phyloP scores from a whole-genome alignment of 441 rosid genomes.

The Eruca vesicaria region DNA sequence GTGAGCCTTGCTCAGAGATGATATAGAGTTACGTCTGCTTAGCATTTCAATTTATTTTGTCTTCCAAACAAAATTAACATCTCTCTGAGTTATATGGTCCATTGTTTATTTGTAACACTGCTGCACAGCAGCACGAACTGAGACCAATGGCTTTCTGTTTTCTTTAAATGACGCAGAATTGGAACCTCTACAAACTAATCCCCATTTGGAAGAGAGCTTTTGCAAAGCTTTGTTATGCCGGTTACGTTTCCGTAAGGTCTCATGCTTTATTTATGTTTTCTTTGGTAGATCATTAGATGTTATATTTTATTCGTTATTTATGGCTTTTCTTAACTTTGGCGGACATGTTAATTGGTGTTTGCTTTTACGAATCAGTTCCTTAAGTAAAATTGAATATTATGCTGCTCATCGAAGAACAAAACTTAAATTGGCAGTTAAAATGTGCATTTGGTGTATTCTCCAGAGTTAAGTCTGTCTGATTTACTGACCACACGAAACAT shows the following conservation, averaged over 20 bases:
- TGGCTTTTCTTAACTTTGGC: slow-evolving; percentile 26
- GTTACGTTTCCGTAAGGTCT: slow-evolving; percentile 99
- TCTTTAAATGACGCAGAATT: slow-evolving; percentile 53
- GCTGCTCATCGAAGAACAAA: neutral
- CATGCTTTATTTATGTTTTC: slow-evolving; percentile 49
- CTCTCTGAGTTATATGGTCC: neutral
- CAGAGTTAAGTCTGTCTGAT: neutral
- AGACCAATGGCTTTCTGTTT: slow-evolving; percentile 9
- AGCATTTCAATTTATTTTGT: neutral
- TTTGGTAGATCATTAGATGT: neutral
- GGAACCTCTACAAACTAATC: slow-evolving; percentile 75
- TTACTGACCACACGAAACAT: neutral
- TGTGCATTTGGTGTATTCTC: neutral
- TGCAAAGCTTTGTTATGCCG: slow-evolving; percentile 93
- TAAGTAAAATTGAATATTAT: neutral
- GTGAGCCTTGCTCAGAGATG: neutral
- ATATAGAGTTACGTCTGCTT: neutral
- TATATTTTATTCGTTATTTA: slow-evolving; percentile 8
- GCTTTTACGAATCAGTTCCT: neutral
- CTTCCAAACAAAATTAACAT: neutral
- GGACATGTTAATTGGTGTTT: slow-evolving; percentile 9
- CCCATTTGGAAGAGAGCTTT: slow-evolving; percentile 76
- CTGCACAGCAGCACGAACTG: neutral
- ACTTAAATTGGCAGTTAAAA: neutral
- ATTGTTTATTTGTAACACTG: neutral